Percentiles rank a stretch among this genome's conserved stretches.
These are phyloP conservation scores for Filosporella fistucella DNA, from an alignment of 495 filamentous ascomycete species.

Conservation along the genomic window DNA sequence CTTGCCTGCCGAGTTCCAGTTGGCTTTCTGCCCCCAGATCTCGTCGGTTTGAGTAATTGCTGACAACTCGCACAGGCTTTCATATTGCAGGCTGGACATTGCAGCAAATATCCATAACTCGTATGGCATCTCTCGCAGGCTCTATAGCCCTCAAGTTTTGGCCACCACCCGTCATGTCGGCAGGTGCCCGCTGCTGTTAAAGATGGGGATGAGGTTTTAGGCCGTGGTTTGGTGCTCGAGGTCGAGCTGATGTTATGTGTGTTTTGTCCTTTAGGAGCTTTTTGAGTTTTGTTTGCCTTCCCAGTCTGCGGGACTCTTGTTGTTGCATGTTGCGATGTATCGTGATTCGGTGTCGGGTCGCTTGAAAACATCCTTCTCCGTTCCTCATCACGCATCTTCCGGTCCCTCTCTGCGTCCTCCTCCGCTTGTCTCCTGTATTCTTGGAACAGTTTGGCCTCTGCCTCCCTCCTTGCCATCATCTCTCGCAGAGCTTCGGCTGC, in stretches of 20 bases:
- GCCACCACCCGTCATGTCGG: slow-evolving; percentile 26
- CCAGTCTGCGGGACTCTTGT: not conserved
- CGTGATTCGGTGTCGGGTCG: too few species aligned
- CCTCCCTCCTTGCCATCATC: slow-evolving; percentile 1
- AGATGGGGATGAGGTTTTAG: slow-evolving; percentile 1
- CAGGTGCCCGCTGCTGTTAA: slow-evolving; percentile 12
- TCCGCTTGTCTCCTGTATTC: not conserved
- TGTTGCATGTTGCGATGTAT: not conserved
- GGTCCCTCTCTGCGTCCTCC: slow-evolving; percentile 1
- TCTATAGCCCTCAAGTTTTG: slow-evolving; percentile 20
- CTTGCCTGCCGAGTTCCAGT: too few species aligned
- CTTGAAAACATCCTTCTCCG: not conserved
- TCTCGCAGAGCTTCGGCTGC: slow-evolving; percentile 9
- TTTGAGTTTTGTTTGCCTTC: not conserved
- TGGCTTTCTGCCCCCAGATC: too few species aligned
- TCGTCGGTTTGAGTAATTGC: too few species aligned
- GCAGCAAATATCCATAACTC: slow-evolving; percentile 25
- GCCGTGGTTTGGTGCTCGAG: too few species aligned
- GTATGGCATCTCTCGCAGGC: slow-evolving; percentile 20
- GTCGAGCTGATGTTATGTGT: too few species aligned
- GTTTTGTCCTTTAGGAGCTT: not conserved
- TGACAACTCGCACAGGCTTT: slow-evolving; percentile 27
- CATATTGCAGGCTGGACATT: slow-evolving; percentile 27
- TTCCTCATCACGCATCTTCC: slow-evolving; percentile 2
- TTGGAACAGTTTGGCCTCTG: not conserved